These are phyloP conservation scores for Psilocybe azurescens DNA, from an alignment of 768 basidiomycete genomes.

Conservation along the genomic window DNA sequence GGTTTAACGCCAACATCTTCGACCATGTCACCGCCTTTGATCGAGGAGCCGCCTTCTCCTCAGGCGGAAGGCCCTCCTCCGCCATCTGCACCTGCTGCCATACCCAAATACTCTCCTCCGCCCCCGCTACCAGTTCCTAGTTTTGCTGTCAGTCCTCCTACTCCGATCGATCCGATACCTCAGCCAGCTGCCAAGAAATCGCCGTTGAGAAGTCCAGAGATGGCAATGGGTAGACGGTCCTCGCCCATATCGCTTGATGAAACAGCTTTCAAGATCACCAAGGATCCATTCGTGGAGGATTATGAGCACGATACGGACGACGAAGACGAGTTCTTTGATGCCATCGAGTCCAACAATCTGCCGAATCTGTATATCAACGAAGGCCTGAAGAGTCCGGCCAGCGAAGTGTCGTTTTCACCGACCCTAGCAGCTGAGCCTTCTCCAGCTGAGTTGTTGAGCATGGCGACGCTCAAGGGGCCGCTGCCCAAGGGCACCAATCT, in stretches of 20 bases:
- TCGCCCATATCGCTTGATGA: slow-evolving; percentile 1
- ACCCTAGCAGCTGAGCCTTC: neutral
- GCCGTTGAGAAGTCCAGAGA: slow-evolving; percentile 12
- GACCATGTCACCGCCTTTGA: slow-evolving; percentile 9
- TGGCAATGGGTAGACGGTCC: neutral
- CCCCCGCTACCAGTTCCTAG: slow-evolving; percentile 7
- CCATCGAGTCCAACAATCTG: slow-evolving; percentile 83
- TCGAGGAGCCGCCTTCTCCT: slow-evolving; percentile 20
- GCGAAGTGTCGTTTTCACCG: slow-evolving; percentile 28
- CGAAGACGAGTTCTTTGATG: slow-evolving; percentile 98
- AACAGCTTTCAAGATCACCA: neutral
- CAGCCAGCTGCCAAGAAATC: neutral
- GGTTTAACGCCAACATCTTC: slow-evolving; percentile 12
- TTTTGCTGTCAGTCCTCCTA: slow-evolving; percentile 7
- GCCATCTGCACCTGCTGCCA: slow-evolving; percentile 10
- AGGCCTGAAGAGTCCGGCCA: slow-evolving; percentile 53
- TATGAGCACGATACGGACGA: slow-evolving; percentile 64
- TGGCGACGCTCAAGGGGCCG: slow-evolving; percentile 8
- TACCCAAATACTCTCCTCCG: slow-evolving; percentile 11
- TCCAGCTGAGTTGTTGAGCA: neutral
- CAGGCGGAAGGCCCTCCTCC: slow-evolving; percentile 16
- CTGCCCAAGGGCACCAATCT: slow-evolving; percentile 23
- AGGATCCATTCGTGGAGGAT: slow-evolving; percentile 10
- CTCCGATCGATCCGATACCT: neutral
- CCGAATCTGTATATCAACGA: slow-evolving; percentile 78